Percentiles rank a stretch among this genome's conserved stretches.
Conservation (phyloP, 768 basidiomycete genomes). For the Mycena galericulata region DNA sequence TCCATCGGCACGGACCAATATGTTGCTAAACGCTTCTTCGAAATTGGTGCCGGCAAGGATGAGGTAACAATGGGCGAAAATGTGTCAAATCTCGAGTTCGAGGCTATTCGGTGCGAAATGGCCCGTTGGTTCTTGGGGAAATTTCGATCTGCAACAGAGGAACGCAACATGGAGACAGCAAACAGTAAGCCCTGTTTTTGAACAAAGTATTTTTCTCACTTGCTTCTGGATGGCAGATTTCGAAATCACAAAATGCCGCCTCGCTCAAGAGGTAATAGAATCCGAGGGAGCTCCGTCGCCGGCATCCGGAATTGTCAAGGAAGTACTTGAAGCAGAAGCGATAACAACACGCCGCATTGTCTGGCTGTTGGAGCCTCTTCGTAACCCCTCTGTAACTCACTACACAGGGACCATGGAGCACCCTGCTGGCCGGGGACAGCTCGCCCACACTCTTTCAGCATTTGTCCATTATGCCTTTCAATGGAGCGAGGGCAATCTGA, state of each 20-base stretch:
- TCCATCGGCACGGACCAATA: neutral
- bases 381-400: neutral
- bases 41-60: neutral
- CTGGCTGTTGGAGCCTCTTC: slow-evolving; percentile 13
- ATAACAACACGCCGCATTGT: neutral
- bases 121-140: slow-evolving; percentile 1
- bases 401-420: slow-evolving; percentile 3
- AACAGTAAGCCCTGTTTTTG: neutral
- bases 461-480: slow-evolving; percentile 1
- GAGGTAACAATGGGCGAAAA: slow-evolving; percentile 14
- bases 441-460: slow-evolving; percentile 2
- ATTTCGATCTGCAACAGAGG: neutral
- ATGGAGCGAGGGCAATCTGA: neutral
- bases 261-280: neutral
- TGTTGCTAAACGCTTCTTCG: slow-evolving; percentile 9
- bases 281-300: neutral
- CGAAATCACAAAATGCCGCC: slow-evolving; percentile 1
- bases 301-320: neutral
- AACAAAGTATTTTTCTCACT: neutral
- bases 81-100: neutral
- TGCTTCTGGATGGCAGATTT: neutral
- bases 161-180: neutral
- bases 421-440: slow-evolving; percentile 4
- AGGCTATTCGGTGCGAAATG: neutral
- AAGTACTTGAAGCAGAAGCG: neutral